phyloP scores from a whole-genome alignment of 108 stramenopile genomes.

The Epithemia pelagica region DNA sequence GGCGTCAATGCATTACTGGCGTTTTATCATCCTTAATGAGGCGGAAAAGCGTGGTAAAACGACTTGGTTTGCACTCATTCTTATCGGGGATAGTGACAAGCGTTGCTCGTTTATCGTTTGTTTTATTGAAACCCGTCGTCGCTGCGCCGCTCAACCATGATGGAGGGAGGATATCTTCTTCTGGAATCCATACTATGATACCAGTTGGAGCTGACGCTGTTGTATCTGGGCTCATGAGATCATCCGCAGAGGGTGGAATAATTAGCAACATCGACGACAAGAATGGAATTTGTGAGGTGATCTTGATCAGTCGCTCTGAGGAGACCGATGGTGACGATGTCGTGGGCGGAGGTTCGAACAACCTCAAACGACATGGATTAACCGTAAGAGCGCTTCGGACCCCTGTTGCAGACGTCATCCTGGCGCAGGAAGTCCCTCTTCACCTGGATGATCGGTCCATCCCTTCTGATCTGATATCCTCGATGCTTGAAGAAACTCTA shows the following conservation, averaged over 20 bases:
- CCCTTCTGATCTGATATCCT: not conserved
- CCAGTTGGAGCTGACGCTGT: constrained; percentile 56
- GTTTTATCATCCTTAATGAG: constrained; percentile 9
- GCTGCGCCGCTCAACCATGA: constrained; percentile 33
- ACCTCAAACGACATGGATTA: constrained; percentile 18
- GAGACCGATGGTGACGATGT: not conserved
- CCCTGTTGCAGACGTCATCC: constrained; percentile 46
- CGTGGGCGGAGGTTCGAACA: not conserved
- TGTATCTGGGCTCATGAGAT: constrained; percentile 59
- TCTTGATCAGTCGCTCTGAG: constrained; percentile 30
- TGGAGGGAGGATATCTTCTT: not conserved
- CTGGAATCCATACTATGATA: constrained; percentile 6
- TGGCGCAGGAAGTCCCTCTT: constrained; percentile 57
- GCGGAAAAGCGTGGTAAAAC: constrained; percentile 2
- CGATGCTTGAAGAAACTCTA: not conserved
- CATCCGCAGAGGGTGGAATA: constrained; percentile 53
- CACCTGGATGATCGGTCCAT: constrained; percentile 24
- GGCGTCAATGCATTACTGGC: constrained; percentile 27
- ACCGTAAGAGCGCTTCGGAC: constrained; percentile 62
- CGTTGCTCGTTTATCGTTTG: constrained; percentile 40
- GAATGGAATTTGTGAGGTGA: constrained; percentile 68
- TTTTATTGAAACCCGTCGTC: constrained; percentile 56
- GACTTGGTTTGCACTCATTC: constrained; percentile 53
- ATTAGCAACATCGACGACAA: constrained; percentile 65
- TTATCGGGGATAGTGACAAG: constrained; percentile 47